These are phyloP conservation scores for Spergularia marina DNA, from an alignment of 148 eudicot species.

Conservation along the genomic window DNA sequence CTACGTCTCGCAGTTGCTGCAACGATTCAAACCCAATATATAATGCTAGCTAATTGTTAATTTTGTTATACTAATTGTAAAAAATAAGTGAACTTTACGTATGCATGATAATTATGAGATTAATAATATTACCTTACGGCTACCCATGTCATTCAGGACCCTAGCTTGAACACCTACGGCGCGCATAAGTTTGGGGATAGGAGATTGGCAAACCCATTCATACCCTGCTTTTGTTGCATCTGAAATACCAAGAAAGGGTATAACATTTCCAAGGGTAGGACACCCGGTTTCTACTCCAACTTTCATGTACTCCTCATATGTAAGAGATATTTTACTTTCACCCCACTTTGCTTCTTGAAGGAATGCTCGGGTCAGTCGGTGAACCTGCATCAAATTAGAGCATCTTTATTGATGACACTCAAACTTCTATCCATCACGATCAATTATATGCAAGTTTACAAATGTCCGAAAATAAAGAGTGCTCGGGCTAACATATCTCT, in stretches of 20 bases:
- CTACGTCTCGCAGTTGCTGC: conserved; percentile 8
- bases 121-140: conserved; percentile 37
- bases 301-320: conserved; percentile 37
- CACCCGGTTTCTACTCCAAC: conserved; percentile 15
- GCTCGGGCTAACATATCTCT: no score
- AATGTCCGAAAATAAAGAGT: background rate
- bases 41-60: no score
- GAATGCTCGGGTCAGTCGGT: conserved; percentile 12
- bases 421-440: background rate
- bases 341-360: conserved; percentile 41
- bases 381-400: background rate
- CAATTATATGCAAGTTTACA: background rate
- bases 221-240: conserved; percentile 26
- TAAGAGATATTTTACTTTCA: conserved; percentile 23
- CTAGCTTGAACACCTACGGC: conserved; percentile 1
- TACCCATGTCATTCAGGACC: conserved; percentile 37
- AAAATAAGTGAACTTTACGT: no score
- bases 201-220: conserved; percentile 30
- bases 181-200: conserved; percentile 20
- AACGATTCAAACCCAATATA: no score
- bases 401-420: background rate
- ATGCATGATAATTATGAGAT: background rate
- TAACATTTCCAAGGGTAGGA: conserved; percentile 7
- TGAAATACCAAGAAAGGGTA: conserved; percentile 29
- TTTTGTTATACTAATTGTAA: no score